Evolutionary conservation across 2,329 filamentous ascomycete species (phyloP).

Genomic region (Xylariales sp.): DNA sequence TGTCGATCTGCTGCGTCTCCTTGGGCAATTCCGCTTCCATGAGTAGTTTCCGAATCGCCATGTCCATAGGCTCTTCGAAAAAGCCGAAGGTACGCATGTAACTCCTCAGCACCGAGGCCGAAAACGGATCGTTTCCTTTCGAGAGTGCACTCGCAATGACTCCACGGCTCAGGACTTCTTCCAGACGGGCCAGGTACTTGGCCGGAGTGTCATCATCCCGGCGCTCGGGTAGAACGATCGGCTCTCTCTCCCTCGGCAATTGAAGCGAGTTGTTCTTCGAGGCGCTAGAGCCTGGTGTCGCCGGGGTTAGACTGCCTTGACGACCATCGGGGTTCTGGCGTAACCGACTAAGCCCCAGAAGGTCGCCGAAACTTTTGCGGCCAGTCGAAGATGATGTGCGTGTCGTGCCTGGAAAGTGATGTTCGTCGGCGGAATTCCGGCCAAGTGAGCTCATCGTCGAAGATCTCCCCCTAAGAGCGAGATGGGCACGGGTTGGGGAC

Average conservation of each 20-base stretch:
- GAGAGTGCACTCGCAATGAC: constrained; percentile 81
- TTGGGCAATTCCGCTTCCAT: constrained; percentile 97
- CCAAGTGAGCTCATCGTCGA: constrained; percentile 85
- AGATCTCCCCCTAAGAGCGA: constrained; percentile 68
- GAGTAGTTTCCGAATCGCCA: constrained; percentile 90
- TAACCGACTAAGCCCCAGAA: constrained; percentile 73
- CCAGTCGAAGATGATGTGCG: constrained; percentile 85
- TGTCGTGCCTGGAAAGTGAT: constrained; percentile 60
- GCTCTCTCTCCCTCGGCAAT: constrained; percentile 58
- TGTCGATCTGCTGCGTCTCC: constrained; percentile 96
- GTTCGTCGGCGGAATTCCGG: constrained; percentile 66
- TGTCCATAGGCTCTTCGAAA: constrained; percentile 96
- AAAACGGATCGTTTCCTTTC: constrained; percentile 82
- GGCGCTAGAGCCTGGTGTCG: constrained; percentile 62
- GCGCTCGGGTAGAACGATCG: constrained; percentile 67
- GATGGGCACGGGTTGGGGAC: constrained; percentile 55
- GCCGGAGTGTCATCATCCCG: constrained; percentile 86
- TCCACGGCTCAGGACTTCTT: constrained; percentile 74
- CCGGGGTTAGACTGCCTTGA: constrained; percentile 63
- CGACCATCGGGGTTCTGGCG: constrained; percentile 77
- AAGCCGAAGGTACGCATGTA: constrained; percentile 95
- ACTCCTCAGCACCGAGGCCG: constrained; percentile 76
- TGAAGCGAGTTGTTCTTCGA: constrained; percentile 84
- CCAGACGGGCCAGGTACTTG: constrained; percentile 79
- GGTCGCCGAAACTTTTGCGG: constrained; percentile 86